Percentiles rank a stretch among this genome's conserved stretches.
phyloP scores from a whole-genome alignment of 495 filamentous ascomycete genomes.

The Hypoxylon intermedium region DNA sequence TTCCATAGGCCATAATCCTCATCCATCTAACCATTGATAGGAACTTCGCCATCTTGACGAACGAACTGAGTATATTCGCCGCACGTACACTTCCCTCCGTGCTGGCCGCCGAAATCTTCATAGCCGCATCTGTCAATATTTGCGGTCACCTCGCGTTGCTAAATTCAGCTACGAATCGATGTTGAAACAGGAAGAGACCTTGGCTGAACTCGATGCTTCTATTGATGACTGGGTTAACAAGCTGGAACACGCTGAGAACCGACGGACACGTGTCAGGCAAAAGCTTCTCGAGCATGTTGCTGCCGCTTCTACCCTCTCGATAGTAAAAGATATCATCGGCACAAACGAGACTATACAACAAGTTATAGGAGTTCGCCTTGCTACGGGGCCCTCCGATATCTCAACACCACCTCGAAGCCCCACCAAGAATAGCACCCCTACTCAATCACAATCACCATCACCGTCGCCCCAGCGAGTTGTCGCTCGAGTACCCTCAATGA shows the following conservation, averaged over 20 bases:
- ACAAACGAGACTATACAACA: constrained; percentile 52
- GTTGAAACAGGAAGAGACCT: constrained; percentile 76
- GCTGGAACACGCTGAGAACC: constrained; percentile 76
- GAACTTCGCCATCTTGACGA: constrained; percentile 75
- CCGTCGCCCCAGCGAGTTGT: constrained; percentile 53
- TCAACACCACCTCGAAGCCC: constrained; percentile 59
- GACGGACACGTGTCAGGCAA: constrained; percentile 71
- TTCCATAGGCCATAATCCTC: not conserved
- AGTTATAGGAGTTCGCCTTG: constrained; percentile 48
- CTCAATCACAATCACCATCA: constrained; percentile 41
- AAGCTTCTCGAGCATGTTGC: constrained; percentile 79
- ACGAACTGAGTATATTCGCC: constrained; percentile 73
- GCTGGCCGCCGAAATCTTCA: constrained; percentile 72
- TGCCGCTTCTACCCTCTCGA: constrained; percentile 59
- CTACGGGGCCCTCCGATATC: constrained; percentile 50
- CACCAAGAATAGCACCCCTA: constrained; percentile 42
- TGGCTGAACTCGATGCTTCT: constrained; percentile 72
- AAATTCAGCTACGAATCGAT: constrained; percentile 72
- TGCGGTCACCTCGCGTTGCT: constrained; percentile 66
- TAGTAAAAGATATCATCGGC: constrained; percentile 40
- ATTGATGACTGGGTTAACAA: constrained; percentile 79
- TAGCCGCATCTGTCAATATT: constrained; percentile 70
- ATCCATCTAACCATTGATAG: constrained; percentile 45
- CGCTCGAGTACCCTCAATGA: constrained; percentile 57
- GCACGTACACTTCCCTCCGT: constrained; percentile 71